These are phyloP conservation scores for Begonia loranthoides DNA, from an alignment of 306 rosid genomes.

Conservation along the genomic window DNA sequence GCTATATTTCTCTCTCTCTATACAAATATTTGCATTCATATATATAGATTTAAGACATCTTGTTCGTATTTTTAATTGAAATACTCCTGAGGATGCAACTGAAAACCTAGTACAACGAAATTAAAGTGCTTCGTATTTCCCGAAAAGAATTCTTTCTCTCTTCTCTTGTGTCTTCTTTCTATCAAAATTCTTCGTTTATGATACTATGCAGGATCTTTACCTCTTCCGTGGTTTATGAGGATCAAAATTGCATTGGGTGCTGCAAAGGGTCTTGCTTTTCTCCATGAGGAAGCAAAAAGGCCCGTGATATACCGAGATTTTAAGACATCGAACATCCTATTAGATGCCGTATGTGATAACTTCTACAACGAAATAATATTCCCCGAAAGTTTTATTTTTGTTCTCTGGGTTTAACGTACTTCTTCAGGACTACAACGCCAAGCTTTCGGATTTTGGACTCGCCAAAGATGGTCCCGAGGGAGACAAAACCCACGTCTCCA, in stretches of 20 bases:
- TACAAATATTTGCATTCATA: no score
- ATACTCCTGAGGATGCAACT: no score
- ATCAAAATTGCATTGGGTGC: no score
- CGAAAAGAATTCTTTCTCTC: no score
- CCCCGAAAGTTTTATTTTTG: neutral
- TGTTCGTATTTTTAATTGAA: no score
- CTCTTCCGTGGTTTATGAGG: constrained; percentile 99
- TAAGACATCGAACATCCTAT: constrained; percentile 84
- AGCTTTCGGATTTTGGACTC: constrained; percentile 96
- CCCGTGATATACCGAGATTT: constrained; percentile 93
- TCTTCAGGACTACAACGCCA: constrained; percentile 84
- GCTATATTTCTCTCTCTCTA: no score
- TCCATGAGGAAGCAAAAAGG: constrained; percentile 87
- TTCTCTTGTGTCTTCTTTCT: no score
- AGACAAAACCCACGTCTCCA: no score
- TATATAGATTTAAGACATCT: no score
- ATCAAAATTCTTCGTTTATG: no score
- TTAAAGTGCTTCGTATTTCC: no score
- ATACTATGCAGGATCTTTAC: constrained; percentile 67
- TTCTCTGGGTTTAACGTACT: constrained; percentile 7
- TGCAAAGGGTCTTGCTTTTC: constrained; percentile 93
- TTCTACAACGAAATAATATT: constrained; percentile 2
- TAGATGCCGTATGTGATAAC: constrained; percentile 77
- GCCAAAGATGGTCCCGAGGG: constrained; percentile 99
- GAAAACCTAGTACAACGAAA: no score